Percentiles rank a stretch among this genome's conserved stretches.
phyloP scores from a whole-genome alignment of 176 grass and related monocot genomes.

The Ensete ventricosum region DNA sequence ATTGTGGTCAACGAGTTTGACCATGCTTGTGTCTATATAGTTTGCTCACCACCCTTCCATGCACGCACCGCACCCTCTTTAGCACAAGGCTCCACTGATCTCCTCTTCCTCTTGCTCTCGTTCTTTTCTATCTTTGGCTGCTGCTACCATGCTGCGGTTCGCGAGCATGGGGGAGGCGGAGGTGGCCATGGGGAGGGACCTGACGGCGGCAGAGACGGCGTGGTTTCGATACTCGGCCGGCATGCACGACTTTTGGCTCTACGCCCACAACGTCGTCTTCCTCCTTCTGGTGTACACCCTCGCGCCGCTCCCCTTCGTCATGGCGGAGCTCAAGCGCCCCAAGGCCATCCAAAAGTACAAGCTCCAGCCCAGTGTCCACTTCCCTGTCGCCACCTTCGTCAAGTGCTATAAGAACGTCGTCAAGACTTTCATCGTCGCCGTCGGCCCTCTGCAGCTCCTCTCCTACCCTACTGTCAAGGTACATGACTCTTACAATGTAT shows the following conservation, averaged over 20 bases:
- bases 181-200: constrained; percentile 53
- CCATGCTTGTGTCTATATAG: no score
- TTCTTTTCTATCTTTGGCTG: not conserved
- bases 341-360: constrained; percentile 44
- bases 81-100: no score
- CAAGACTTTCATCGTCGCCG: constrained; percentile 46
- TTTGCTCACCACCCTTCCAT: no score
- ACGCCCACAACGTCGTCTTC: constrained; percentile 61
- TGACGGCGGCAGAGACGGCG: constrained; percentile 40
- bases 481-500: no score
- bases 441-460: constrained; percentile 54
- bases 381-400: constrained; percentile 35
- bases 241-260: constrained; percentile 52
- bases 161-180: constrained; percentile 53
- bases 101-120: no score
- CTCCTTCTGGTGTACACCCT: constrained; percentile 61
- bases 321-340: constrained; percentile 53
- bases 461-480: constrained; percentile 84
- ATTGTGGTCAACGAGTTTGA: no score
- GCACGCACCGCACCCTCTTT: no score
- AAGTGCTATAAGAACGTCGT: constrained; percentile 62
- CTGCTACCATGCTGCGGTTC: constrained; percentile 50
- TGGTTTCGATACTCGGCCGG: constrained; percentile 62
- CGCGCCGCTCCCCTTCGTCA: constrained; percentile 64
- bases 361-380: constrained; percentile 60